Evolutionary conservation across 768 basidiomycete genomes (phyloP).

Genomic region (Tricholoma saponaceum): DNA sequence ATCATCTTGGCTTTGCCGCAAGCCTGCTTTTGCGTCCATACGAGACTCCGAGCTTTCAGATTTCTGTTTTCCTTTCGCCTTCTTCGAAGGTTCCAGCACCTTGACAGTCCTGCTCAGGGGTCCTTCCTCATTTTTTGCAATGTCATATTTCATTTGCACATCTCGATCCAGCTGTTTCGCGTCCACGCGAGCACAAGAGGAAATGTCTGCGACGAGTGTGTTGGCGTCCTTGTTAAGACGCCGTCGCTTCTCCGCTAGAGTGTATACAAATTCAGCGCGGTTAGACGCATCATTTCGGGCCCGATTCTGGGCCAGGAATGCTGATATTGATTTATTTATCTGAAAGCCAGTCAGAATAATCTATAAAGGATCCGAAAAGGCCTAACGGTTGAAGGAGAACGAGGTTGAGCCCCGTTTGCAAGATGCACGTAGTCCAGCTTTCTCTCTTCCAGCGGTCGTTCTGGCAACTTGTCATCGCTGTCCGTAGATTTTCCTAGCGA

Average conservation of each 20-base stretch:
- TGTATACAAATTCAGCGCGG: conserved; percentile 66
- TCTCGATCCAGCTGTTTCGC: conserved; percentile 70
- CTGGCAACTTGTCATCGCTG: conserved; percentile 4
- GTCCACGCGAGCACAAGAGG: conserved; percentile 73
- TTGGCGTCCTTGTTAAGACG: conserved; percentile 29
- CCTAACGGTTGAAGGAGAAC: conserved; percentile 59
- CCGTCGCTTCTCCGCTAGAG: conserved; percentile 51
- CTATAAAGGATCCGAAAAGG: neutral
- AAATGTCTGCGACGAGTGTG: conserved; percentile 11
- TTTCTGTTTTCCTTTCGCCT: conserved; percentile 13
- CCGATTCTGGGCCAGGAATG: conserved; percentile 66
- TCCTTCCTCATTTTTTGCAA: conserved; percentile 80
- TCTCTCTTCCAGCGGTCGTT: conserved; percentile 53
- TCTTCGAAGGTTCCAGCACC: conserved; percentile 11
- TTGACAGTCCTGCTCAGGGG: conserved; percentile 62
- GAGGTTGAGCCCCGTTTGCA: conserved; percentile 40
- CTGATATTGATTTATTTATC: conserved; percentile 70
- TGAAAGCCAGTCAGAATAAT: conserved; percentile 21
- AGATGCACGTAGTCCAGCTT: conserved; percentile 61
- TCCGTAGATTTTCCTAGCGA: conserved; percentile 16
- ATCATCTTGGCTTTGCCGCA: conserved; percentile 11
- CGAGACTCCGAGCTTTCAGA: conserved; percentile 1
- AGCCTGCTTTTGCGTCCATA: conserved; percentile 3
- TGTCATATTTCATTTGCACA: conserved; percentile 82
- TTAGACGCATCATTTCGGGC: conserved; percentile 76